phyloP scores from a whole-genome alignment of 1,139 yeast genomes.

The Spencermartinsiella ligniputridi region DNA sequence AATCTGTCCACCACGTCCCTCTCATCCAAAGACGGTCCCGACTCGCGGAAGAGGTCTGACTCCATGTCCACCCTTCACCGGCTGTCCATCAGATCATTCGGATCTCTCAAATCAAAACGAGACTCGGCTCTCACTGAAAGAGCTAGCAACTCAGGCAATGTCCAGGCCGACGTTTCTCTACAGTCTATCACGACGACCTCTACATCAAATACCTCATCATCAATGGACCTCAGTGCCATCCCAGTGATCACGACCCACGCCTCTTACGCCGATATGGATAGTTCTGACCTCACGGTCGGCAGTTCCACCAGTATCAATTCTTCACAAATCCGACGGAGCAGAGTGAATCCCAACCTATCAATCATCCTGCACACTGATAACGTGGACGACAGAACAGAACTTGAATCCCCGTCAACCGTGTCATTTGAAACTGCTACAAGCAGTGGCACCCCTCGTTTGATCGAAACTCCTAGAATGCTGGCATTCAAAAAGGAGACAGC shows the following conservation, averaged over 20 bases:
- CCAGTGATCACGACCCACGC: not conserved
- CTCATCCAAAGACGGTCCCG: conserved; percentile 22
- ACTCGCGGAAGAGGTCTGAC: conserved; percentile 17
- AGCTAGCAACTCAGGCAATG: conserved; percentile 5
- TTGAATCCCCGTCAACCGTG: not conserved
- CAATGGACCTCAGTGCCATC: not conserved
- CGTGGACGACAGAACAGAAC: not conserved
- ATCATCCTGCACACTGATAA: not conserved
- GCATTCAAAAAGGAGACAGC: conserved; percentile 24
- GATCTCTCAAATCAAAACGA: conserved; percentile 6
- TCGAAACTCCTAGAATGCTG: conserved; percentile 8
- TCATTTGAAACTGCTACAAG: not conserved
- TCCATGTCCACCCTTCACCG: conserved; percentile 24
- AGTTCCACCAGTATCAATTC: not conserved
- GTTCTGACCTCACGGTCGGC: not conserved
- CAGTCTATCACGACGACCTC: not conserved
- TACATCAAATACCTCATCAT: not conserved
- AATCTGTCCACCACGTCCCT: conserved; percentile 17
- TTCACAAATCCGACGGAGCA: not conserved
- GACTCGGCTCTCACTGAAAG: conserved; percentile 2
- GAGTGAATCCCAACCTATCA: not conserved
- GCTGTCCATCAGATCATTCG: conserved; percentile 18
- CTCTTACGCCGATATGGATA: not conserved
- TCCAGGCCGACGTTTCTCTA: not conserved
- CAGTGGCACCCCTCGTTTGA: not conserved